Evolutionary conservation across 108 stramenopile species (phyloP), one percentile per base, ranked within the genome.

Genomic region (Nannochloropsis granulata): DNA sequence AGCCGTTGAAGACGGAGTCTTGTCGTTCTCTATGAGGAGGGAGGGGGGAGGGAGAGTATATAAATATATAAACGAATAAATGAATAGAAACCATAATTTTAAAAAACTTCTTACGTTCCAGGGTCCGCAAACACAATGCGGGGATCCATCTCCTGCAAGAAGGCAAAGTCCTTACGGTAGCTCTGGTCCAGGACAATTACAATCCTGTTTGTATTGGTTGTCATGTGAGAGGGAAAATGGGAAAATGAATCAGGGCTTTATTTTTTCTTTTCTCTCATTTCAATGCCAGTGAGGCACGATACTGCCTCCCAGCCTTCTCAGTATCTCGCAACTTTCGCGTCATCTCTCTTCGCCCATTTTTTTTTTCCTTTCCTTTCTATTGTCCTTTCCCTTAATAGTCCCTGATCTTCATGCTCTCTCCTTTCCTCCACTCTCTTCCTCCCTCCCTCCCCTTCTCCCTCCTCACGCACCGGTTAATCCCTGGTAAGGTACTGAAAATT

Each of bases 1-100:
- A 84, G 82, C 95, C 96, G 89, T 95, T 96, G 86, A 92, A 90
- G 43, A 97, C 96, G 14, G 95, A 95, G 42, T 94, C 95, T 84
- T 97, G 96, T 81, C 96, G 92, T 89, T 97, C 96, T 23, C 83
- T 90, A 13, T 94, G 34, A 5, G 34, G 5, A 34, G 34, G 34
- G 34, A 34, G 34, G 34, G 5, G 34, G 5, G 5, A 34, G 80
- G 12, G 16, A 26, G 80, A 24, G 8, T 26, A 19, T 0, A 43
- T 34, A 43, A 34, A 44, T 42, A 82, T 43, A 23, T 44, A 82
- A n/a, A n/a, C n/a, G n/a, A n/a, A n/a, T 23, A 42, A 23, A 23
- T 43, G 34, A 82, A 82, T 43, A 5, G n/a, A 21, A 82, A 25
- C 19, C 19, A 19, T 82, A 82, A 82, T n/a, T 2, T 8, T n/a